These are phyloP conservation scores for Quercus berberidifolia DNA, from an alignment of 306 rosid genomes.

Conservation along the genomic window DNA sequence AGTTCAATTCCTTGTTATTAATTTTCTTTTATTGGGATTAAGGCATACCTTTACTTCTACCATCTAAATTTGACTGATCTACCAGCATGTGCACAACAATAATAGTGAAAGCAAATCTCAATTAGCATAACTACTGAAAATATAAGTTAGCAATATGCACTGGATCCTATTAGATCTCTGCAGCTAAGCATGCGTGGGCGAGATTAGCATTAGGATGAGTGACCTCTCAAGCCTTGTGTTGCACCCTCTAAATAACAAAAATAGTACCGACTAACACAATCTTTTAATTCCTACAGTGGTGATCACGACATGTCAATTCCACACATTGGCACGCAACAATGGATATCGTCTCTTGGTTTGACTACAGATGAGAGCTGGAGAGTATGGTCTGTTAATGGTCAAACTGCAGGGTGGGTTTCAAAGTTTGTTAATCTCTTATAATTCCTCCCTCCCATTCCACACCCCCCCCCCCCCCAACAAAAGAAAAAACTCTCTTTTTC, in stretches of 20 bases:
- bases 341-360: constrained; percentile 12
- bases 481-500: too few species aligned
- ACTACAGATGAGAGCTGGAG: constrained; percentile 17
- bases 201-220: too few species aligned
- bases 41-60: not conserved
- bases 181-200: too few species aligned
- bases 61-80: not conserved
- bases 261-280: not conserved
- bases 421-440: not conserved
- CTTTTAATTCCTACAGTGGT: constrained; percentile 6
- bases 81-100: not conserved
- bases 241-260: too few species aligned
- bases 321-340: constrained; percentile 22
- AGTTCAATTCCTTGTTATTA: not conserved
- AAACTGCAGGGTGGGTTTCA: constrained; percentile 17
- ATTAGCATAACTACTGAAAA: not conserved
- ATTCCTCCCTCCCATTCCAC: not conserved
- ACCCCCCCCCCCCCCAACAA: too few species aligned
- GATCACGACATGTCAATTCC: constrained; percentile 24
- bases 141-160: not conserved
- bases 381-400: constrained; percentile 14
- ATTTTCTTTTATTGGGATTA: too few species aligned
- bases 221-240: too few species aligned
- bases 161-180: too few species aligned
- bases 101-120: not conserved